Evolutionary conservation across 306 rosid genomes (phyloP).

Genomic region (Quercus variabilis): DNA sequence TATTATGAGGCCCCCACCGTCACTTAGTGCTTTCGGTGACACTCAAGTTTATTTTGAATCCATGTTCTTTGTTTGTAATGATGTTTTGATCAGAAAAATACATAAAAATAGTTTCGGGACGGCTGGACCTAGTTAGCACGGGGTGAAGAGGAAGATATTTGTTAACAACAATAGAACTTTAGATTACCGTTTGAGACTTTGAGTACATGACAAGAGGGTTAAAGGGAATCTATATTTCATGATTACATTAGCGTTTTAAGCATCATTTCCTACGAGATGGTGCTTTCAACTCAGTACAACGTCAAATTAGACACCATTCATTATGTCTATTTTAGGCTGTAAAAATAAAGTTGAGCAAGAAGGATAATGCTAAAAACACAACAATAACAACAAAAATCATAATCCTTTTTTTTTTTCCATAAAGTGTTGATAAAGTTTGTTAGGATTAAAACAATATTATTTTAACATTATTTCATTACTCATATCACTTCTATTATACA

Average conservation of each 20-base stretch:
- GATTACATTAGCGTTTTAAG: not conserved
- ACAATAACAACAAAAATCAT: no score
- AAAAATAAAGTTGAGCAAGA: no score
- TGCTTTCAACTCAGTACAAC: not conserved
- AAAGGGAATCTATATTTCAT: constrained; percentile 2
- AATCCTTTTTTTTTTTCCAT: no score
- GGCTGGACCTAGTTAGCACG: no score
- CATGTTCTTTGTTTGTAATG: constrained; percentile 19
- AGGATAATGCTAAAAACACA: no score
- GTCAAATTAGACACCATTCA: not conserved
- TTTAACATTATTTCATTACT: no score
- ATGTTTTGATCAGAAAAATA: constrained; percentile 17
- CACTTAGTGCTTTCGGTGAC: constrained; percentile 54
- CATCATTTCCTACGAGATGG: not conserved
- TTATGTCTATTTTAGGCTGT: not conserved
- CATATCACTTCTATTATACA: no score
- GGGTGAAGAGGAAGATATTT: not conserved
- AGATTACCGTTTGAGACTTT: not conserved
- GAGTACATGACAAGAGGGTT: constrained; percentile 11
- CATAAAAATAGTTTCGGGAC: not conserved
- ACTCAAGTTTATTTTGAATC: constrained; percentile 44
- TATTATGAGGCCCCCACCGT: not conserved
- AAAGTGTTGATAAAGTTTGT: no score
- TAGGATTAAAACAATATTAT: no score
- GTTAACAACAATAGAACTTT: not conserved